Base-by-base conservation (phyloP, 305 asterid species). In the Rubia tinctorum region DNA sequence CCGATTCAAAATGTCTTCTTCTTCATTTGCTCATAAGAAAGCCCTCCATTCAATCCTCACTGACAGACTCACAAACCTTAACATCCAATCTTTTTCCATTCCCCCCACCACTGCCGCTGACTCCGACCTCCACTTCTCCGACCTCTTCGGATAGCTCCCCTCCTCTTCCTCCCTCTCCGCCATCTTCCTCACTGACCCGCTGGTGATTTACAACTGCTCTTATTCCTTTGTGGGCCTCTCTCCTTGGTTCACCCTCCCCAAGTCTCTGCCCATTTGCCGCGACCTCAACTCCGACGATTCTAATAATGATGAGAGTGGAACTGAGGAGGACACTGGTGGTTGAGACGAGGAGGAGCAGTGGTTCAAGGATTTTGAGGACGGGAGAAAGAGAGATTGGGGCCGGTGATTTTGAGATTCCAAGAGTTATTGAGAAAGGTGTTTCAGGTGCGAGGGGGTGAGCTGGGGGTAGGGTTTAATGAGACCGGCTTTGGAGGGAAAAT, bases 181-280 rank as follows among this genome's bases (percentile, higher is more conserved):
- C 20, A 80, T 80, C 65, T 86, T 84, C 77, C 77, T 78, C 10
- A 5, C 4, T 3, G 91, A 88, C 87, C 97, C 98, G 37, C 92
- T 73, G 67, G 82, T 91, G 30, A 88, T 91, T 56, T 88, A 87
- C 78, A 82, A 88, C 71, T 84, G 97, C 22, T 89, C 98, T 73
- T 97, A 91, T 86, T 91, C 98, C 53, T 87, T 89, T 62, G 86
- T 92, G 71, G 98, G 96, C 22, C 98, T 97, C 9, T 92, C 98
- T 2, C 98, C 98, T 3, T 87, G 96, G 64, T 81, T 84, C 86
- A 88, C 93, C 67, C 96, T 80, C 84, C 84, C 96, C 70, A 90
- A 81, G 77, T 76, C 94, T 58, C 83, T 92, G 4, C 88, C 92
- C 73, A 74, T 83, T 53, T 83, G 66, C 34, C 82, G 76, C 30